These are phyloP conservation scores for Ascochyta clinopodiicola DNA, from an alignment of 2,329 filamentous ascomycete genomes.

Conservation along the genomic window DNA sequence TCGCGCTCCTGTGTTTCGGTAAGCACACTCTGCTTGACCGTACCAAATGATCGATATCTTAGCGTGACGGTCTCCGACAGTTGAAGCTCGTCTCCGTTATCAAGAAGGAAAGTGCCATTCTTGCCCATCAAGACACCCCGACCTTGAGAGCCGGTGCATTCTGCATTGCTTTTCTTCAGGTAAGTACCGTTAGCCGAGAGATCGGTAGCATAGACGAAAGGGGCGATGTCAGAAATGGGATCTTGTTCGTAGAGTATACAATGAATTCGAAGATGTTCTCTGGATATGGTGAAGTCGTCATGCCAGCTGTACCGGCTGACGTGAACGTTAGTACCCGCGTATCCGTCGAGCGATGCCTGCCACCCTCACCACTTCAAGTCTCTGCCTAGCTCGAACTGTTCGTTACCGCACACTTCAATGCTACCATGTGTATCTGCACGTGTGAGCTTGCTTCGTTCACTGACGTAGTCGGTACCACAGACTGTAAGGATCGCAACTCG, in stretches of 20 bases:
- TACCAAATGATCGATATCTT: constrained; percentile 27
- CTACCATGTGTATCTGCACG: constrained; percentile 30
- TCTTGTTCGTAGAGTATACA: constrained; percentile 55
- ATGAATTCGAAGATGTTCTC: constrained; percentile 54
- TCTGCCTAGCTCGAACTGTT: constrained; percentile 47
- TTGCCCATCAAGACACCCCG: constrained; percentile 41
- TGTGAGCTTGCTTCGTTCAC: constrained; percentile 22
- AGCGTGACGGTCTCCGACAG: constrained; percentile 39
- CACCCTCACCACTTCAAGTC: constrained; percentile 40
- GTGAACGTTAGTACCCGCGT: not conserved
- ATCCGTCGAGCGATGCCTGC: not conserved
- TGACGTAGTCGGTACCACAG: constrained; percentile 5
- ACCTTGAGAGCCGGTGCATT: constrained; percentile 29
- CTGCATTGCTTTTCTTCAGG: constrained; percentile 39
- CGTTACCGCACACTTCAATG: constrained; percentile 44
- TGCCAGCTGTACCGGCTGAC: constrained; percentile 40
- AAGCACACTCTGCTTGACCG: constrained; percentile 19
- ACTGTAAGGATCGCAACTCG: constrained; percentile 26
- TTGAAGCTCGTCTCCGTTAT: constrained; percentile 52
- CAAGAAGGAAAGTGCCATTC: constrained; percentile 51
- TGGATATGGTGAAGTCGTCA: constrained; percentile 50
- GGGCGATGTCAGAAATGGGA: constrained; percentile 43
- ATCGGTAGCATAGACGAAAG: constrained; percentile 57
- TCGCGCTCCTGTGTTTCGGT: constrained; percentile 41
- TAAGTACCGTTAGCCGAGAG: constrained; percentile 54